Base-by-base conservation (phyloP, 2,329 filamentous ascomycete genomes). In the Fusarium tuaranense region DNA sequence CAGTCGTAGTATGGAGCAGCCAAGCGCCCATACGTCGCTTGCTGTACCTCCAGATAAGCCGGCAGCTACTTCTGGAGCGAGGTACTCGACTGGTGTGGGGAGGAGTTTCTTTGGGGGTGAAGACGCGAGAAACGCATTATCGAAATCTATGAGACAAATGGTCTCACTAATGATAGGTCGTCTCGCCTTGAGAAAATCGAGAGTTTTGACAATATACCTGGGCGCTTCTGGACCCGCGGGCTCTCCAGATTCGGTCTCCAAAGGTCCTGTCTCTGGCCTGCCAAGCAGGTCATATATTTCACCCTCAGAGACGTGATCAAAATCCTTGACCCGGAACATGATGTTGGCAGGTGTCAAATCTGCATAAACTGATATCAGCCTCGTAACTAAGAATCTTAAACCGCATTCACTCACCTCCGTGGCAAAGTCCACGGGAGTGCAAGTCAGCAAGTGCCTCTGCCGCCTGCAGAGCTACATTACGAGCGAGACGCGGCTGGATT, bases 61-160 rank as follows among this genome's bases (percentile, higher is more conserved):
- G 7, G 72, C 41, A 25, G 76, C 76, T 1, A 77, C 68, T 68
- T 79, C 73, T 5, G 78, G 76, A 13, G 76, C 78, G 10, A 78
- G 59, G 51, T 69, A 78, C 13, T 60, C 36, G 2, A 30, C 57
- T 10, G 57, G 57, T 13, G 36, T 60, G 10, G 36, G 36, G 16
- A 30, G 25, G 2, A 27, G 57, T 18, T 76, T 68, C 46, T 65
- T 20, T 41, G 77, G 73, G 16, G 76, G 76, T 1, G 65, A 70
- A 27, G 75, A 67, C 32, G 60, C 39, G 8, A 58, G 57, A 51
- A 80, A 80, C 3, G 61, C 66, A 46, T 76, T 68, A 59, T 76
- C 72, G 59, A 77, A 75, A 63, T 76, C 75, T 14, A 78, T 68
- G 57, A 76, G 58, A 62, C 44, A 66, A 36, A 76, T 58, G 9